A percentile compares a stretch with the other conserved stretches of the same genome.
Conservation (phyloP, 768 basidiomycete species). For the Suillus sp. region DNA sequence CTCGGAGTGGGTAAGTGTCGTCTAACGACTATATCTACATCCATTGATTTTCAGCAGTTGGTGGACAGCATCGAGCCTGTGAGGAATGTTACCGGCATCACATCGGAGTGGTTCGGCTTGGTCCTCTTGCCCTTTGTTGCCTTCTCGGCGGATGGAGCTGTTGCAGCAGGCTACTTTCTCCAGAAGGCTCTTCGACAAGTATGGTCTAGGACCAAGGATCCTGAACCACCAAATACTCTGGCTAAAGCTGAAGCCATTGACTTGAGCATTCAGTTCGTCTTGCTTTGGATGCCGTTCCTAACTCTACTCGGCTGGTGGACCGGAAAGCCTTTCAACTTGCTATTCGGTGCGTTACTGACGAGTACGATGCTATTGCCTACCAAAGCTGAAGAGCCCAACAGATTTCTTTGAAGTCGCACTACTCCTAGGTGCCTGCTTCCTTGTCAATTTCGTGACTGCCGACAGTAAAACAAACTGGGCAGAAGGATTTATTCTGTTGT, state of each 20-base stretch:
- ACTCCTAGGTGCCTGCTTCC: constrained; percentile 66
- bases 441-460: constrained; percentile 80
- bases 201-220: constrained; percentile 24
- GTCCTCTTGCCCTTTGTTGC: constrained; percentile 72
- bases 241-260: constrained; percentile 75
- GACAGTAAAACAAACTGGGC: constrained; percentile 82
- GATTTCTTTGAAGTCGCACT: constrained; percentile 71
- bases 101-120: constrained; percentile 69
- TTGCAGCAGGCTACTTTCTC: constrained; percentile 58
- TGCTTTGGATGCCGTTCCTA: constrained; percentile 80
- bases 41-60: constrained; percentile 40
- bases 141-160: constrained; percentile 68
- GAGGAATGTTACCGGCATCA: constrained; percentile 42
- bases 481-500: constrained; percentile 66
- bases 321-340: constrained; percentile 56
- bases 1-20: constrained; percentile 61
- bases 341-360: constrained; percentile 58
- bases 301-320: constrained; percentile 71
- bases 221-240: constrained; percentile 51
- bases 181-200: not conserved
- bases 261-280: constrained; percentile 72
- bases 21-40: not conserved
- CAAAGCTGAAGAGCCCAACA: constrained; percentile 25
- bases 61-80: constrained; percentile 66
- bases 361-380: not conserved